These are phyloP conservation scores for Cryptococcus depauperatus DNA, from an alignment of 1,284 basidiomycete genomes.

Conservation along the genomic window DNA sequence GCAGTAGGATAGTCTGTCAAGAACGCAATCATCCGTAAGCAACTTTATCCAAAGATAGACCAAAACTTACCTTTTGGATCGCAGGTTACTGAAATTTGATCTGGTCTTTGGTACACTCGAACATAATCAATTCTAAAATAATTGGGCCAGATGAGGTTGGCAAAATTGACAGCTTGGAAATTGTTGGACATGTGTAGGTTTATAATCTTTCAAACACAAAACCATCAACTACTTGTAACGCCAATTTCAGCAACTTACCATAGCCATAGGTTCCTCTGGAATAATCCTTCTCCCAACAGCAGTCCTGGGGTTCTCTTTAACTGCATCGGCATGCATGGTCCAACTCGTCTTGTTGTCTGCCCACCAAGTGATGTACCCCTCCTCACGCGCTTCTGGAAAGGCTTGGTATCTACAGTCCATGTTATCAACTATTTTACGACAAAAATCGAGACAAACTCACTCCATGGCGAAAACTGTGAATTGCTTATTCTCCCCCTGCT, in stretches of 20 bases:
- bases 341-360: constrained; percentile 52
- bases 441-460: constrained; percentile 7
- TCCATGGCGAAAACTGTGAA: constrained; percentile 45
- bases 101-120: constrained; percentile 47
- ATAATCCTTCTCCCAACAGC: constrained; percentile 60
- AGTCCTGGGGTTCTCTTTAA: constrained; percentile 52
- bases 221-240: too few species aligned
- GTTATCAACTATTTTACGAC: constrained; percentile 48
- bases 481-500: constrained; percentile 3
- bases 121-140: constrained; percentile 47
- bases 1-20: constrained; percentile 39
- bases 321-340: constrained; percentile 52
- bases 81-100: constrained; percentile 40
- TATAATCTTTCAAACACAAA: too few species aligned
- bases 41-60: not conserved
- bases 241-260: constrained; percentile 50
- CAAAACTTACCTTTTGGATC: constrained; percentile 30
- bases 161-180: constrained; percentile 45
- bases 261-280: constrained; percentile 61
- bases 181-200: constrained; percentile 42
- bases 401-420: constrained; percentile 66
- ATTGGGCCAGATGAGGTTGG: constrained; percentile 45
- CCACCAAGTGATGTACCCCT: constrained; percentile 61
- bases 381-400: constrained; percentile 51
- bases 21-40: not conserved